Conservation (phyloP, 108 stramenopile genomes). For the Skeletonema menzelii region DNA sequence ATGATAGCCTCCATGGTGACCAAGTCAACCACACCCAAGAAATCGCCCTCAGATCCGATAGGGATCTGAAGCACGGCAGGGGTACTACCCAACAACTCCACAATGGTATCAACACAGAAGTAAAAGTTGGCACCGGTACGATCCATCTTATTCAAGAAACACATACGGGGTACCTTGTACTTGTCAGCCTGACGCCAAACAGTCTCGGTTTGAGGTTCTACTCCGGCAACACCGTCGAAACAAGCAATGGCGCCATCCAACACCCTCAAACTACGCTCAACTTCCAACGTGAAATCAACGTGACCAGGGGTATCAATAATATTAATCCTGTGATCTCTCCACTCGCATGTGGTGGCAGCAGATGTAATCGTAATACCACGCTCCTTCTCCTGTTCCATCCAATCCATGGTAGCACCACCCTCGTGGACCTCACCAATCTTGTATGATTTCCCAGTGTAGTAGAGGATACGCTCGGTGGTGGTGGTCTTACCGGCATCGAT, state of each 20-base stretch:
- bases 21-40: conserved; percentile 96
- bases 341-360: conserved; percentile 96
- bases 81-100: conserved; percentile 89
- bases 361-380: conserved; percentile 99
- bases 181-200: conserved; percentile 99
- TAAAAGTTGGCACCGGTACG: conserved; percentile 98
- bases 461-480: conserved; percentile 98
- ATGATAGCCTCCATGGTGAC: conserved; percentile 96
- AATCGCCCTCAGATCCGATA: conserved; percentile 91
- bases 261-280: conserved; percentile 97
- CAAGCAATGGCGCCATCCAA: conserved; percentile 99
- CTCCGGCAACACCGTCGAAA: conserved; percentile 99
- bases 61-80: conserved; percentile 95
- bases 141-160: conserved; percentile 99
- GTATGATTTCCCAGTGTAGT: conserved; percentile 96
- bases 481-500: conserved; percentile 99
- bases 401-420: conserved; percentile 99
- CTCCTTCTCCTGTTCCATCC: conserved; percentile 99
- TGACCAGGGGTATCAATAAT: conserved; percentile 98
- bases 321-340: conserved; percentile 96
- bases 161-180: conserved; percentile 98
- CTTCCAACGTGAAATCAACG: conserved; percentile 94
- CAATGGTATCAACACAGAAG: conserved; percentile 93
- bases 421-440: conserved; percentile 99
- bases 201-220: conserved; percentile 99